Conservation (phyloP, 208 protist species). For the Trypanosoma brucei region DNA sequence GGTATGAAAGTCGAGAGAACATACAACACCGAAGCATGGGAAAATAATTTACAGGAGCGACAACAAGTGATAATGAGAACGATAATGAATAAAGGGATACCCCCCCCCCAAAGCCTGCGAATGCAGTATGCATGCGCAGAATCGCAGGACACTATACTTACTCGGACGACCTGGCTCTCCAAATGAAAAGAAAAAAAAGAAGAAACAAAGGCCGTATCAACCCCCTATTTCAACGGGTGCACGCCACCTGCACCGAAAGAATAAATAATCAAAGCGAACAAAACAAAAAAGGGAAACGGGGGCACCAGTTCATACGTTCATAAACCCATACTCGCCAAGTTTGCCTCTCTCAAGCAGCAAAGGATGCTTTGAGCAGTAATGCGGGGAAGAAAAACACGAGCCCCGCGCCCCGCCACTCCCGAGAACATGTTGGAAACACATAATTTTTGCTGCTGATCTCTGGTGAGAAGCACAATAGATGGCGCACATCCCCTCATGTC, state of each 20-base stretch:
- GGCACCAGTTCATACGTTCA: not conserved
- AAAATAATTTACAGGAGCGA: no score
- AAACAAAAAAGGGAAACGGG: not conserved
- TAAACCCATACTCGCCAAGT: constrained; percentile 12
- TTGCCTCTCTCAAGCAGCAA: constrained; percentile 17
- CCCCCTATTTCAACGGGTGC: no score
- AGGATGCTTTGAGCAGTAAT: constrained; percentile 15
- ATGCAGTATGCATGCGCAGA: no score
- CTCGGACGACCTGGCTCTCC: no score
- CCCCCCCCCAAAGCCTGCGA: no score
- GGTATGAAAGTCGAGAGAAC: not conserved
- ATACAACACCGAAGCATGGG: not conserved
- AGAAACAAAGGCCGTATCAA: no score
- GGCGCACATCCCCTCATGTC: constrained; percentile 25
- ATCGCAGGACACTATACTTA: no score
- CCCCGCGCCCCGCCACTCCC: constrained; percentile 15
- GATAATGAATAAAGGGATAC: no score
- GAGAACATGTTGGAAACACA: constrained; percentile 45
- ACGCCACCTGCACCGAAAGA: no score
- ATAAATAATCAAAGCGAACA: not conserved
- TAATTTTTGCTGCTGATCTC: constrained; percentile 48
- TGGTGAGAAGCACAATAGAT: constrained; percentile 65
- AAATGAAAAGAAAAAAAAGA: no score
- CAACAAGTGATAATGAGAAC: no score
- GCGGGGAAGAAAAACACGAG: constrained; percentile 22